Evolutionary conservation across 1,284 basidiomycete genomes (phyloP).

Genomic region (Tausonia pullulans): DNA sequence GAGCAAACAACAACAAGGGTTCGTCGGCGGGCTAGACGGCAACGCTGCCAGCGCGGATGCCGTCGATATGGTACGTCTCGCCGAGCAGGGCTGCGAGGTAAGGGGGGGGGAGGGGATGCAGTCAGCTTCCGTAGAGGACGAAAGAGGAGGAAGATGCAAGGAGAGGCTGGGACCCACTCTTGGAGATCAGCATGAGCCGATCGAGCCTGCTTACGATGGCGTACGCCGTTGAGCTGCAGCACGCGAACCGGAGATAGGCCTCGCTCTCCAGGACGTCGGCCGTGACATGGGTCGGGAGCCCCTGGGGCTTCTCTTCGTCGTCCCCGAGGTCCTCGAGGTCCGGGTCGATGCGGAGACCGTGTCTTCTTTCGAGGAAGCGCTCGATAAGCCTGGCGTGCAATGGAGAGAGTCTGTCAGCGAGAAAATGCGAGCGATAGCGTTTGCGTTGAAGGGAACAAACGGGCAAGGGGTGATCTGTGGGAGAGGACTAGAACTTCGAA

Average conservation of each 20-base stretch:
- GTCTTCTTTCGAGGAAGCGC: not conserved
- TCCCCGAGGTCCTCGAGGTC: not conserved
- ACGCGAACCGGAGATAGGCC: conserved; percentile 12
- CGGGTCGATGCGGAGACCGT: conserved; percentile 4
- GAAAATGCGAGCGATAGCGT: not conserved
- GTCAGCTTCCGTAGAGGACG: not conserved
- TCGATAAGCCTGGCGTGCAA: not conserved
- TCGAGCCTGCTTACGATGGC: conserved; percentile 11
- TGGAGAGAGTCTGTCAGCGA: not conserved
- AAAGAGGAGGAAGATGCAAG: not conserved
- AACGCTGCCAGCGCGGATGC: not conserved
- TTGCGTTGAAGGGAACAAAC: not conserved
- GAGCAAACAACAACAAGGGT: too few species aligned
- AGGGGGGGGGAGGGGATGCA: not conserved
- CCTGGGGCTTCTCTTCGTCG: not conserved
- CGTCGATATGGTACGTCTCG: conserved; percentile 13
- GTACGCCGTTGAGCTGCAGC: conserved; percentile 8
- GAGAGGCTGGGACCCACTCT: conserved; percentile 4
- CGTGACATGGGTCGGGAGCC: conserved; percentile 4
- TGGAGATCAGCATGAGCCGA: conserved; percentile 7
- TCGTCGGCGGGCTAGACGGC: too few species aligned
- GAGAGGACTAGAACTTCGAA: conserved; percentile 3
- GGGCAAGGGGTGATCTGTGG: conserved; percentile 17
- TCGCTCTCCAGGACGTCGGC: conserved; percentile 11
- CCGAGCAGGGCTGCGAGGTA: conserved; percentile 11